Evolutionary conservation across 2,329 filamentous ascomycete genomes (phyloP).

Genomic region (Alternaria novae-zelandiae): DNA sequence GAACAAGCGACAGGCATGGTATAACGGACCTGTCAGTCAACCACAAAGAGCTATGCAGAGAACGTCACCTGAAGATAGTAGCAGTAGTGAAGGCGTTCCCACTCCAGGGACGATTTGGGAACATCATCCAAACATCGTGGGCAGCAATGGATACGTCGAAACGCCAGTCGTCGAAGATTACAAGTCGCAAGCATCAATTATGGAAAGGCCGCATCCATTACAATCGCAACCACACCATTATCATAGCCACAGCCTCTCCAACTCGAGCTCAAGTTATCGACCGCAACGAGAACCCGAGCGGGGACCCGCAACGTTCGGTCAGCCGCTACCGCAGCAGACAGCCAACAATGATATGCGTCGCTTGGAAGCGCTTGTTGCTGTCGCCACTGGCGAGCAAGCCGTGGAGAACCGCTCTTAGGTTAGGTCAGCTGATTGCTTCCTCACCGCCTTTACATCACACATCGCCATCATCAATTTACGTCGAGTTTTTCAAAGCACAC

Average conservation of each 20-base stretch:
- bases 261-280: conserved; percentile 34
- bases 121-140: conserved; percentile 60
- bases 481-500: conserved; percentile 8
- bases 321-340: conserved; percentile 39
- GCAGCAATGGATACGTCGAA: conserved; percentile 58
- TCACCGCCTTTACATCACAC: background rate
- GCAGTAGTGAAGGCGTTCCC: conserved; percentile 61
- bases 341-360: conserved; percentile 60
- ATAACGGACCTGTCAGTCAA: conserved; percentile 61
- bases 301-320: conserved; percentile 38
- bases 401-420: conserved; percentile 36
- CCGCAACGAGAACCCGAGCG: conserved; percentile 41
- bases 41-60: conserved; percentile 49
- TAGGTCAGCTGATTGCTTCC: background rate
- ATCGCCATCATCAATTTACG: conserved; percentile 6
- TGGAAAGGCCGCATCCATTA: conserved; percentile 45
- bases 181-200: conserved; percentile 46
- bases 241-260: conserved; percentile 38
- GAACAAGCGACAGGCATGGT: conserved; percentile 74
- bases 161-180: conserved; percentile 50
- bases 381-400: conserved; percentile 63
- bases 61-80: conserved; percentile 62
- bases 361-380: conserved; percentile 69
- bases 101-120: conserved; percentile 60
- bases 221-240: conserved; percentile 36